phyloP scores from a whole-genome alignment of 345 rosid species.

The Brassica cretica region DNA sequence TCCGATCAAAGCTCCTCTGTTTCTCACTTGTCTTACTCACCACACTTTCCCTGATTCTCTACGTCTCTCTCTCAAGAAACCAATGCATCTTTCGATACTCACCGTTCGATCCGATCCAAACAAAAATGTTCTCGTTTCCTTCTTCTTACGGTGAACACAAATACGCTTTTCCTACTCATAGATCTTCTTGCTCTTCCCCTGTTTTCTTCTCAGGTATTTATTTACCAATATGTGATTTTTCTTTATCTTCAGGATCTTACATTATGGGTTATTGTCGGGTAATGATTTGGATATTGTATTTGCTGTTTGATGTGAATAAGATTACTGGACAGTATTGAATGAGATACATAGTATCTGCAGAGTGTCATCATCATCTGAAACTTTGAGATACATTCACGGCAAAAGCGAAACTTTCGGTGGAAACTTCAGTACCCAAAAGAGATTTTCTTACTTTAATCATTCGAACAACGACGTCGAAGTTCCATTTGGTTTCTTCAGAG shows the following conservation, averaged over 20 bases:
- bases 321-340: constrained; percentile 53
- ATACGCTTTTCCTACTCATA: constrained; percentile 70
- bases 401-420: constrained; percentile 64
- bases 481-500: constrained; percentile 80
- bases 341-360: constrained; percentile 52
- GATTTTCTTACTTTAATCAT: constrained; percentile 62
- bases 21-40: constrained; percentile 66
- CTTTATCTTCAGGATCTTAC: neutral
- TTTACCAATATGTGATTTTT: neutral
- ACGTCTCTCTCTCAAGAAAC: constrained; percentile 48
- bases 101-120: constrained; percentile 66
- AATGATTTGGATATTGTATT: neutral
- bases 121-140: constrained; percentile 74
- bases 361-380: constrained; percentile 37
- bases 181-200: constrained; percentile 69
- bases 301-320: constrained; percentile 37
- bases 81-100: constrained; percentile 74
- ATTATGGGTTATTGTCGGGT: neutral
- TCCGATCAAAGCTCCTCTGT: constrained; percentile 81
- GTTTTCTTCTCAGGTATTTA: constrained; percentile 43
- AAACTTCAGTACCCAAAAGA: constrained; percentile 49
- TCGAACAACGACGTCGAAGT: constrained; percentile 37
- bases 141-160: constrained; percentile 82
- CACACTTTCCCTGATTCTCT: constrained; percentile 55
- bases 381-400: constrained; percentile 58